phyloP scores from a whole-genome alignment of 1,284 basidiomycete genomes.

The Melampsora americana region DNA sequence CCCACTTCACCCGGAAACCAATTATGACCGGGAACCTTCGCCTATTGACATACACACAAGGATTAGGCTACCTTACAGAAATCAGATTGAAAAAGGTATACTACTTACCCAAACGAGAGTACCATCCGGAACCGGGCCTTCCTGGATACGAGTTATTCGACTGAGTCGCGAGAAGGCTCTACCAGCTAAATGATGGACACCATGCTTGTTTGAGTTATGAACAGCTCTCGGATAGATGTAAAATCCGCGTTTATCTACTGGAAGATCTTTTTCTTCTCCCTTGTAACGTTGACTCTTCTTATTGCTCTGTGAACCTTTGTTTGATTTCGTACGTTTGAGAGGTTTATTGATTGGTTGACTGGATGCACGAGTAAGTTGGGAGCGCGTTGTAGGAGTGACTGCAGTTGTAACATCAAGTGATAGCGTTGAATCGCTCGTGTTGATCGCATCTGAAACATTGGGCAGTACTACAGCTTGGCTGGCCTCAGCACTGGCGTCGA shows the following conservation, averaged over 20 bases:
- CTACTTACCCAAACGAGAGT: slow-evolving; percentile 43
- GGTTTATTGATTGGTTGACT: slow-evolving; percentile 25
- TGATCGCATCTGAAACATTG: background rate
- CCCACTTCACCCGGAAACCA: slow-evolving; percentile 45
- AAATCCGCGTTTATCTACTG: slow-evolving; percentile 26
- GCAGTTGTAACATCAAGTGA: background rate
- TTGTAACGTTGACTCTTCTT: background rate
- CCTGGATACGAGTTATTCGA: slow-evolving; percentile 31
- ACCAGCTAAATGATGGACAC: slow-evolving; percentile 34
- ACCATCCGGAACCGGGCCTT: slow-evolving; percentile 36
- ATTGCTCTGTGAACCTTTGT: slow-evolving; percentile 9
- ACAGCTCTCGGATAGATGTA: slow-evolving; percentile 38
- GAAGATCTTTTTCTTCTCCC: slow-evolving; percentile 30
- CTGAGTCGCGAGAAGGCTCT: slow-evolving; percentile 39
- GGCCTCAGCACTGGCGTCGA: background rate
- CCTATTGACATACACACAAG: slow-evolving; percentile 4
- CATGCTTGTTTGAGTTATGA: slow-evolving; percentile 13
- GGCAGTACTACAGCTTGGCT: background rate
- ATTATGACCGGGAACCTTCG: slow-evolving; percentile 39
- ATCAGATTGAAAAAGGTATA: background rate
- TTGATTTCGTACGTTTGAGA: slow-evolving; percentile 1
- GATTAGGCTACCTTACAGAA: background rate
- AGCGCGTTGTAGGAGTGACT: background rate
- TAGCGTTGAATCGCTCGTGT: background rate
- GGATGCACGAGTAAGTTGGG: background rate